Percentiles rank a stretch among this genome's conserved stretches.
Evolutionary conservation across 768 basidiomycete genomes (phyloP).

Genomic region (Trametes cubensis): DNA sequence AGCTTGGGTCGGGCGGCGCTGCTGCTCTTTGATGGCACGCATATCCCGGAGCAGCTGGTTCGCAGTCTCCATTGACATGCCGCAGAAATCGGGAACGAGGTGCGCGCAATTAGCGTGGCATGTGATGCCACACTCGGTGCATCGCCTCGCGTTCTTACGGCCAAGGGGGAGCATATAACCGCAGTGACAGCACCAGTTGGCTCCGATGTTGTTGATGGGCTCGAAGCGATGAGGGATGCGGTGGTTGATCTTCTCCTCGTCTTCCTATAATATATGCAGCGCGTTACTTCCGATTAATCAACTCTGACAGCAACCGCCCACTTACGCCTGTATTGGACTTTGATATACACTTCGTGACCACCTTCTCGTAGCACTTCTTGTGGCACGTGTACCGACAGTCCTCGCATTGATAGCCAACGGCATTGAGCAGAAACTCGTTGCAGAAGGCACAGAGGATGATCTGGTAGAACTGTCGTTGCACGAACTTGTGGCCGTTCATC

Average conservation of each 20-base stretch:
- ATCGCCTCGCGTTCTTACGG: constrained; percentile 94
- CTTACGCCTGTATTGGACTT: constrained; percentile 92
- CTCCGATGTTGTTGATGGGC: constrained; percentile 92
- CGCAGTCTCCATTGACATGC: constrained; percentile 99
- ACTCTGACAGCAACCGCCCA: constrained; percentile 22
- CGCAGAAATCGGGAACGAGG: constrained; percentile 98
- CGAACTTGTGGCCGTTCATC: constrained; percentile 99
- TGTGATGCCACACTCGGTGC: constrained; percentile 94
- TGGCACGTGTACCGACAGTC: constrained; percentile 99
- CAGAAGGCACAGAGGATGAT: constrained; percentile 98
- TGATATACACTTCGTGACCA: constrained; percentile 98
- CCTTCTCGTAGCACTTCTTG: constrained; percentile 98
- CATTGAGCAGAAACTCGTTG: constrained; percentile 96
- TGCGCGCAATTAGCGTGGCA: constrained; percentile 98
- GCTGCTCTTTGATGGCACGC: constrained; percentile 82
- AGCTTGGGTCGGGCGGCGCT: constrained; percentile 38
- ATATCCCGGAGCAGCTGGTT: constrained; percentile 89
- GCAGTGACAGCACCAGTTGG: constrained; percentile 99
- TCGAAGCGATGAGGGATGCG: constrained; percentile 99
- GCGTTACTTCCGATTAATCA: not conserved
- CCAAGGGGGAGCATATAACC: constrained; percentile 97
- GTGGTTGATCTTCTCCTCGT: constrained; percentile 99
- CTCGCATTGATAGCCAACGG: constrained; percentile 97
- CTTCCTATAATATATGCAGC: constrained; percentile 69
- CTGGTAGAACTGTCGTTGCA: constrained; percentile 97